phyloP scores from a whole-genome alignment of 2,329 filamentous ascomycete genomes.

The Ascochyta fabae region DNA sequence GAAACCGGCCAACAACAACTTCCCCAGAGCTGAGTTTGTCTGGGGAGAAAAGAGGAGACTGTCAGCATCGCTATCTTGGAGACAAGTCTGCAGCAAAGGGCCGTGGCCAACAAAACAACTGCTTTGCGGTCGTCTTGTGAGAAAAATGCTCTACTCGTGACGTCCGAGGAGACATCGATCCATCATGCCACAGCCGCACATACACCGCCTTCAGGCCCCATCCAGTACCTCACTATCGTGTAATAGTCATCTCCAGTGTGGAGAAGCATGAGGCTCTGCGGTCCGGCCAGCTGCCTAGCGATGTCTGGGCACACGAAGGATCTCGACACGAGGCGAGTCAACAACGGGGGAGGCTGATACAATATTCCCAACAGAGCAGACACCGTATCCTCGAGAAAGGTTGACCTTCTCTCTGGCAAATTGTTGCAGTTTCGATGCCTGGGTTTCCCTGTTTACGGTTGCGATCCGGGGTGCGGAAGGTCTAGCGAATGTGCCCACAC shows the following conservation, averaged over 20 bases:
- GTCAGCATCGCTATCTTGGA: no score
- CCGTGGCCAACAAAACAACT: no score
- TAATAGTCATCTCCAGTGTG: conserved; percentile 15
- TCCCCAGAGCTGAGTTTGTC: conserved; percentile 4
- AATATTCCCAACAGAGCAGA: no score
- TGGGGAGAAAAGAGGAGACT: conserved; percentile 9
- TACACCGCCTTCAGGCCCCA: conserved; percentile 10
- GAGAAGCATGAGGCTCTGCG: conserved; percentile 17
- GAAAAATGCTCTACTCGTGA: neutral
- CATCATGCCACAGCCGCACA: conserved; percentile 8
- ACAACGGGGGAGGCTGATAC: neutral
- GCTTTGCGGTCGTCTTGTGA: no score
- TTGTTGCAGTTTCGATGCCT: conserved; percentile 1
- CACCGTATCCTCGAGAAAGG: neutral
- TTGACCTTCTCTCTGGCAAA: neutral
- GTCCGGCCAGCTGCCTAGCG: conserved; percentile 7
- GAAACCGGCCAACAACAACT: conserved; percentile 9
- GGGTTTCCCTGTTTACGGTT: neutral
- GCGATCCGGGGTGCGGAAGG: conserved; percentile 1
- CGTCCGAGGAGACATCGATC: neutral
- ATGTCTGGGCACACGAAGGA: conserved; percentile 7
- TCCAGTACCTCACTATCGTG: conserved; percentile 9
- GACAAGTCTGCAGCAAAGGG: no score
- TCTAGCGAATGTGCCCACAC: conserved; percentile 2
- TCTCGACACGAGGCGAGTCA: neutral